phyloP scores from a whole-genome alignment of 2,329 filamentous ascomycete genomes.

The Talaromyces sp. region DNA sequence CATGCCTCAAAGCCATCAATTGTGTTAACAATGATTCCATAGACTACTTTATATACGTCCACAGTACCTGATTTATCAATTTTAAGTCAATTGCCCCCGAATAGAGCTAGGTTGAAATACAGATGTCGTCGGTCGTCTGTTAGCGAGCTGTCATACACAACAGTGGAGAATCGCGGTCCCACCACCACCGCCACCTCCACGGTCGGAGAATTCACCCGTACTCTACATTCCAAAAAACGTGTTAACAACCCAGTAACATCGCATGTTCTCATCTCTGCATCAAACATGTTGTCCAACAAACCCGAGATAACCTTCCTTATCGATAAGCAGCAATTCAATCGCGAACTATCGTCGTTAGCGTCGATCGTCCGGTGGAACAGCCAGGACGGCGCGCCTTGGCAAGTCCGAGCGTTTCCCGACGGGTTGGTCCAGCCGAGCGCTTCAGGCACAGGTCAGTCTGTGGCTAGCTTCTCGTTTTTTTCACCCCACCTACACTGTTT shows the following conservation, averaged over 20 bases:
- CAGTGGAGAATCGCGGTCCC: background rate
- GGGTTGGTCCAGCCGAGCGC: background rate
- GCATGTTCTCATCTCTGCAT: background rate
- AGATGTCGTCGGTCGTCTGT: background rate
- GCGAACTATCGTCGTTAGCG: background rate
- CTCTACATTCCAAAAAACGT: background rate
- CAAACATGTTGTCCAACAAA: background rate
- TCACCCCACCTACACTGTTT: too few species aligned
- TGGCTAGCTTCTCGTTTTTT: too few species aligned
- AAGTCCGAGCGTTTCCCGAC: conserved; percentile 2
- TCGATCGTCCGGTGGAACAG: background rate
- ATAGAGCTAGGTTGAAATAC: background rate
- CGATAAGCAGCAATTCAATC: background rate
- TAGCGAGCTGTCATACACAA: background rate
- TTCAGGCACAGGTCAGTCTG: too few species aligned
- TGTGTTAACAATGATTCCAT: background rate
- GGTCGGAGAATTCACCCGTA: background rate
- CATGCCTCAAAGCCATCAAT: too few species aligned
- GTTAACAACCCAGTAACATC: background rate
- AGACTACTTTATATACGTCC: background rate
- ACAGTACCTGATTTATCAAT: too few species aligned
- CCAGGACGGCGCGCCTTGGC: background rate
- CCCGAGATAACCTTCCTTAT: background rate
- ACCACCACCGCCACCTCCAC: background rate
- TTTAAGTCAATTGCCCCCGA: background rate